phyloP scores from a whole-genome alignment of 2,329 filamentous ascomycete species.

The Colletotrichum tropicicola region DNA sequence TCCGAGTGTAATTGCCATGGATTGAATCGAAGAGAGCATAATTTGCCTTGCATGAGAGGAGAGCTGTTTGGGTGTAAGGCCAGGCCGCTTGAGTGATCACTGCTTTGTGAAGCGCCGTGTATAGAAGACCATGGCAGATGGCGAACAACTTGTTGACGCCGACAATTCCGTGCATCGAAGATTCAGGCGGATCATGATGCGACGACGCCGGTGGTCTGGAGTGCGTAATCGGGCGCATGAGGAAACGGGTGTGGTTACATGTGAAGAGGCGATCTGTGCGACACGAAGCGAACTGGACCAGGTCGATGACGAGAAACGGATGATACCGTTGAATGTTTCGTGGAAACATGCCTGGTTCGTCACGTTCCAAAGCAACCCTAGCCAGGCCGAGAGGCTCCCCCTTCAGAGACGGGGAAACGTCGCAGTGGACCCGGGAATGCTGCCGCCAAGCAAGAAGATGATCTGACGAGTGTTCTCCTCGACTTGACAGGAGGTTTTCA shows the following conservation, averaged over 20 bases:
- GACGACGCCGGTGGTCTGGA: background rate
- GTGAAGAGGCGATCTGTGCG: slow-evolving; percentile 24
- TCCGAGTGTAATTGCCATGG: no score
- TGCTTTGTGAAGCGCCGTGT: no score
- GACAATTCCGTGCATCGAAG: background rate
- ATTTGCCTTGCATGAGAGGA: no score
- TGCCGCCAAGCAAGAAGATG: background rate
- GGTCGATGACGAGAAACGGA: background rate
- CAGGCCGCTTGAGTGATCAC: no score
- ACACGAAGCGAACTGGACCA: background rate
- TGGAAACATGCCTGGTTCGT: slow-evolving; percentile 6
- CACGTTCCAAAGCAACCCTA: background rate
- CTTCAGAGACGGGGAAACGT: background rate
- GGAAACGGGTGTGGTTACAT: slow-evolving; percentile 17
- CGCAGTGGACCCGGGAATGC: background rate
- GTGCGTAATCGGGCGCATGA: slow-evolving; percentile 3
- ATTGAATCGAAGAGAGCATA: no score
- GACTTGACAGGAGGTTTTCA: slow-evolving; percentile 14
- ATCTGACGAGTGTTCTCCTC: slow-evolving; percentile 12
- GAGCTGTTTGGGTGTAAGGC: no score
- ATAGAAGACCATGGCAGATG: background rate
- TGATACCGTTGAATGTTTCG: slow-evolving; percentile 11
- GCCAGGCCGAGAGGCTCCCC: background rate
- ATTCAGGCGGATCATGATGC: background rate
- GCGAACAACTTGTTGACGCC: no score